Evolutionary conservation across 2,329 filamentous ascomycete species (phyloP).

Genomic region (Diatrype stigma): DNA sequence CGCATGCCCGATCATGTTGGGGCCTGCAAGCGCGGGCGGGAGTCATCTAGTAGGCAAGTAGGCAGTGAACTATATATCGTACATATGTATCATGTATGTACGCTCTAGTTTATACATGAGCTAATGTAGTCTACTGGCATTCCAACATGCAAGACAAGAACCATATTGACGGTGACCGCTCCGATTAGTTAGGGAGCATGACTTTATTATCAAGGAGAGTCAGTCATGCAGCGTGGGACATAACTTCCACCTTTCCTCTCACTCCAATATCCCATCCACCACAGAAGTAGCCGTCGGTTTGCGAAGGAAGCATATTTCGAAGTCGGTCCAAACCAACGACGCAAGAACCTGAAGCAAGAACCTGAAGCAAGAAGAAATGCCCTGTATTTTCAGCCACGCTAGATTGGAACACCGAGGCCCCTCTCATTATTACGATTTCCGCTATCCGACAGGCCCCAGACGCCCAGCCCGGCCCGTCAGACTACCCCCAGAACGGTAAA

Average conservation of each 20-base stretch:
- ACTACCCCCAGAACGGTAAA: slow-evolving; percentile 23
- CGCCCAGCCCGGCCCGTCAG: background rate
- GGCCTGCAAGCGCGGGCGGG: background rate
- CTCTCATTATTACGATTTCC: background rate
- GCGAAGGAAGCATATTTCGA: background rate
- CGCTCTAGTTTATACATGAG: too few relatives aligned
- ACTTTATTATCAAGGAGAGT: background rate
- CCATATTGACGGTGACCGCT: background rate
- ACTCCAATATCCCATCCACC: too few relatives aligned
- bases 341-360: too few relatives aligned
- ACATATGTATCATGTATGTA: too few relatives aligned
- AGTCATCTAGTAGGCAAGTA: too few relatives aligned
- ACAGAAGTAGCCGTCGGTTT: too few relatives aligned
- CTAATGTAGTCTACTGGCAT: background rate
- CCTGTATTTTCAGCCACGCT: background rate
- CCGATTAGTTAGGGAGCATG: background rate
- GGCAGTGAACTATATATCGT: too few relatives aligned
- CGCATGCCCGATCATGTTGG: background rate
- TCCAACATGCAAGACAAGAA: background rate
- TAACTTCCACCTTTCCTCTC: too few relatives aligned
- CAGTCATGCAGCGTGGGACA: too few relatives aligned
- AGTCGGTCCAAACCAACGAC: background rate
- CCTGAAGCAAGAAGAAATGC: background rate
- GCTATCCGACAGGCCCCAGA: background rate
- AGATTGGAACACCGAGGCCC: background rate